Evolutionary conservation across 2,329 filamentous ascomycete genomes (phyloP).

Genomic region (Aureobasidium zeae): DNA sequence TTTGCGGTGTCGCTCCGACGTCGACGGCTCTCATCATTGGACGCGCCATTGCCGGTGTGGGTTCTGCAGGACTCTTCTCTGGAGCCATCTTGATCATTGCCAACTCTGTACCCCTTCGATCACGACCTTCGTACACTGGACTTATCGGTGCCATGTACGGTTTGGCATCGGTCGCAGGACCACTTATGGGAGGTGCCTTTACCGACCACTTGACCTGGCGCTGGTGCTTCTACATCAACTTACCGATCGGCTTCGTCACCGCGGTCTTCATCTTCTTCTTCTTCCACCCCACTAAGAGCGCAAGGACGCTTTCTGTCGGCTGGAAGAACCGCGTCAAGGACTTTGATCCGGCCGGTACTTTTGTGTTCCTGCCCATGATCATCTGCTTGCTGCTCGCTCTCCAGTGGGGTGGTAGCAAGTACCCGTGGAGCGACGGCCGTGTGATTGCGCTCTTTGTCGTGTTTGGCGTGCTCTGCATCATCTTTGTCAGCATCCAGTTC

Average conservation of each 20-base stretch:
- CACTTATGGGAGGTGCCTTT: slow-evolving; percentile 34
- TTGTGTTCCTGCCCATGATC: slow-evolving; percentile 41
- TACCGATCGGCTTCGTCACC: slow-evolving; percentile 42
- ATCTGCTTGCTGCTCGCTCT: slow-evolving; percentile 42
- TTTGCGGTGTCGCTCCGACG: slow-evolving; percentile 42
- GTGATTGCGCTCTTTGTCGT: slow-evolving; percentile 41
- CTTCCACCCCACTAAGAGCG: slow-evolving; percentile 29
- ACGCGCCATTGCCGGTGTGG: slow-evolving; percentile 43
- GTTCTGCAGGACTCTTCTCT: slow-evolving; percentile 42
- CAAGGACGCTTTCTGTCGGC: slow-evolving; percentile 27
- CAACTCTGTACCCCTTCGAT: slow-evolving; percentile 36
- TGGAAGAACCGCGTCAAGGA: slow-evolving; percentile 34
- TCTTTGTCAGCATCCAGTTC: slow-evolving; percentile 35
- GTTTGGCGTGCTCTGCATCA: slow-evolving; percentile 33
- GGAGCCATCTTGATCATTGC: slow-evolving; percentile 43
- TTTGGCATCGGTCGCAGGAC: slow-evolving; percentile 40
- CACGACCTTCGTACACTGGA: slow-evolving; percentile 42
- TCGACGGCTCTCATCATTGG: slow-evolving; percentile 44
- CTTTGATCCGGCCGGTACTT: slow-evolving; percentile 39
- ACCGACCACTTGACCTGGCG: slow-evolving; percentile 38
- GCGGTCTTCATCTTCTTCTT: slow-evolving; percentile 29
- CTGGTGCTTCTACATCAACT: slow-evolving; percentile 46
- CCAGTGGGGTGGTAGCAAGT: slow-evolving; percentile 43
- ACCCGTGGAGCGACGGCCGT: slow-evolving; percentile 36
- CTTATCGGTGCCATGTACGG: slow-evolving; percentile 42